These are phyloP conservation scores for Backusella morwellensis DNA, from an alignment of 192 early-diverging fungal species.

Conservation along the genomic window DNA sequence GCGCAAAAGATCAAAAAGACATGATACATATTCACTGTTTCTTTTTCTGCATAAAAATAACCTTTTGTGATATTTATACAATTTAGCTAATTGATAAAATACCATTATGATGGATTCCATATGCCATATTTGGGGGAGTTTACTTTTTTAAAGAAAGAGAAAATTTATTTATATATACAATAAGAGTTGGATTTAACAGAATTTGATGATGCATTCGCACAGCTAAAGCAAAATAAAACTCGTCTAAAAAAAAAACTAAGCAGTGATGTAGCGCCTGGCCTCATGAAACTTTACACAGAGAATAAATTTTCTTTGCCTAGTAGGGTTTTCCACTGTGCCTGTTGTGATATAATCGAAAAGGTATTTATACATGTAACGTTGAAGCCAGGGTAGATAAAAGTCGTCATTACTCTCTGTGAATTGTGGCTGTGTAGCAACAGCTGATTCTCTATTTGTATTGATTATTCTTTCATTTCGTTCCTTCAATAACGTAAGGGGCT, in stretches of 20 bases:
- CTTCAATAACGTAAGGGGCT: background rate
- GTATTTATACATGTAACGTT: constrained; percentile 2
- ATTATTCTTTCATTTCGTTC: background rate
- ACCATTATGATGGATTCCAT: no score
- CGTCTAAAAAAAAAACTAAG: background rate
- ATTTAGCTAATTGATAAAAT: background rate
- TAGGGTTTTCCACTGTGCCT: background rate
- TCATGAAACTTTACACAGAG: background rate
- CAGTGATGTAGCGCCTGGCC: background rate
- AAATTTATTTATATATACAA: background rate
- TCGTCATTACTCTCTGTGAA: background rate
- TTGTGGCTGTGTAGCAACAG: constrained; percentile 1
- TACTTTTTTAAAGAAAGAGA: background rate
- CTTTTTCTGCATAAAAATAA: background rate
- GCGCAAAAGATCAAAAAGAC: background rate
- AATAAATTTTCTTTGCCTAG: background rate
- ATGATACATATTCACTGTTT: background rate
- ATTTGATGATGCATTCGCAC: background rate
- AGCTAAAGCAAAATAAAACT: background rate
- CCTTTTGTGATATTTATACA: background rate
- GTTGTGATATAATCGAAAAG: constrained; percentile 4
- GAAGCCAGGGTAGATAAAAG: background rate
- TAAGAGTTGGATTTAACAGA: background rate
- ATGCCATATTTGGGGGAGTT: no score
- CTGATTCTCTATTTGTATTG: background rate